Conservation (phyloP, 2,329 filamentous ascomycete species). For the Lasiodiplodia hormozganensis region DNA sequence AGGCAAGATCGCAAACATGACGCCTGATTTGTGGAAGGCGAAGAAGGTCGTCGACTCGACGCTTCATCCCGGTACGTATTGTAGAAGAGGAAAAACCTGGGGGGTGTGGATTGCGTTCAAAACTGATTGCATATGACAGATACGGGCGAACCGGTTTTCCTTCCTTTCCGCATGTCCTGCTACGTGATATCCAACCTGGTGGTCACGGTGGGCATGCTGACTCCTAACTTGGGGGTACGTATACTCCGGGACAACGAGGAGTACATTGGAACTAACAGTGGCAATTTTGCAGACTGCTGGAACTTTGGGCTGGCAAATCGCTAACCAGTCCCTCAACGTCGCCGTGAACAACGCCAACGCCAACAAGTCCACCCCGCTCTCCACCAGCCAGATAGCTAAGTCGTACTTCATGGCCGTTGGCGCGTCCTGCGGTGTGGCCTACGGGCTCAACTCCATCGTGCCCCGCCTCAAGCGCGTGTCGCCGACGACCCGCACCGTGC, state of each 20-base stretch:
- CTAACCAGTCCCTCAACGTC: conserved; percentile 97
- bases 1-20: conserved; percentile 81
- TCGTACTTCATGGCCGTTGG: conserved; percentile 92
- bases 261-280: neutral
- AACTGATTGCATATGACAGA: conserved; percentile 61
- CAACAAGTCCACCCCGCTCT: conserved; percentile 94
- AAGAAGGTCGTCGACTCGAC: conserved; percentile 99
- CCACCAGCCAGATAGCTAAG: conserved; percentile 78
- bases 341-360: conserved; percentile 97
- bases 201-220: conserved; percentile 96
- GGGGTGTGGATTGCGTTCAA: neutral
- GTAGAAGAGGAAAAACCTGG: conserved; percentile 15
- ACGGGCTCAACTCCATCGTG: conserved; percentile 89
- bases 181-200: conserved; percentile 93
- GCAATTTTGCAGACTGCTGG: conserved; percentile 69
- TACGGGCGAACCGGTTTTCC: conserved; percentile 87
- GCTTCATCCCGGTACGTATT: conserved; percentile 82
- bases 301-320: conserved; percentile 91
- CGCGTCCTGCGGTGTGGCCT: conserved; percentile 90
- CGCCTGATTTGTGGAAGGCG: conserved; percentile 87
- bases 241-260: neutral
- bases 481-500: conserved; percentile 75
- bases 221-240: conserved; percentile 77
- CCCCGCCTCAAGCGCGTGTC: conserved; percentile 80
- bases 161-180: conserved; percentile 97